Evolutionary conservation across 495 filamentous ascomycete species (phyloP).

Genomic region (Astrocystis sublimbata): DNA sequence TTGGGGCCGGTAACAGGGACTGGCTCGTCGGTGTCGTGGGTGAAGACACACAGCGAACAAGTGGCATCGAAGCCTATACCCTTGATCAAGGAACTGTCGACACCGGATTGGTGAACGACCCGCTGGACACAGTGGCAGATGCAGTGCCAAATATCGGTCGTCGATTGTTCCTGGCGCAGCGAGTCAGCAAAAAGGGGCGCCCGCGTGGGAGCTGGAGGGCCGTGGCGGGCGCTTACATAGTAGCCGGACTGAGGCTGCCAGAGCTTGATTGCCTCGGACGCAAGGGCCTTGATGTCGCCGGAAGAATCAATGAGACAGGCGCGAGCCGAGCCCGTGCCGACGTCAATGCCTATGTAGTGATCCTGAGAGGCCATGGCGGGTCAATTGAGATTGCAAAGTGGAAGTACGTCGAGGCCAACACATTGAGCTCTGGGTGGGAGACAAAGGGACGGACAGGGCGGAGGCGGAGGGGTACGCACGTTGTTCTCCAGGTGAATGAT

Average conservation of each 20-base stretch:
- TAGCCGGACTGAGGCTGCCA: conserved; percentile 92
- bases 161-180: conserved; percentile 86
- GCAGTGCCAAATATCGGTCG: conserved; percentile 89
- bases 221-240: conserved; percentile 55
- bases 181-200: conserved; percentile 13
- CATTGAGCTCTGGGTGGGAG: not conserved
- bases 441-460: not conserved
- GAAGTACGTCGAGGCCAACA: not conserved
- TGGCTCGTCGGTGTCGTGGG: conserved; percentile 83
- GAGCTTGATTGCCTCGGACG: conserved; percentile 85
- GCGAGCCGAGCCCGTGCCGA: conserved; percentile 91
- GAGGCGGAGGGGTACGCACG: conserved; percentile 10
- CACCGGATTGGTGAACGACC: conserved; percentile 74
- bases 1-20: conserved; percentile 84
- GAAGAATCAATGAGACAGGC: conserved; percentile 90
- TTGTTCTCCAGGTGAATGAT: conserved; percentile 18
- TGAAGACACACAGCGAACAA: conserved; percentile 90
- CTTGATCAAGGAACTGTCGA: conserved; percentile 69
- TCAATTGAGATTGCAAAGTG: conserved; percentile 22
- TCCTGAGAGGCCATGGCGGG: conserved; percentile 33
- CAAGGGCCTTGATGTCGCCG: conserved; percentile 89
- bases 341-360: conserved; percentile 89
- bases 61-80: conserved; percentile 97
- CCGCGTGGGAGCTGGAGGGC: conserved; percentile 6
- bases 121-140: conserved; percentile 81